phyloP scores from a whole-genome alignment of 495 filamentous ascomycete genomes.

The Trypethelium eluteriae region DNA sequence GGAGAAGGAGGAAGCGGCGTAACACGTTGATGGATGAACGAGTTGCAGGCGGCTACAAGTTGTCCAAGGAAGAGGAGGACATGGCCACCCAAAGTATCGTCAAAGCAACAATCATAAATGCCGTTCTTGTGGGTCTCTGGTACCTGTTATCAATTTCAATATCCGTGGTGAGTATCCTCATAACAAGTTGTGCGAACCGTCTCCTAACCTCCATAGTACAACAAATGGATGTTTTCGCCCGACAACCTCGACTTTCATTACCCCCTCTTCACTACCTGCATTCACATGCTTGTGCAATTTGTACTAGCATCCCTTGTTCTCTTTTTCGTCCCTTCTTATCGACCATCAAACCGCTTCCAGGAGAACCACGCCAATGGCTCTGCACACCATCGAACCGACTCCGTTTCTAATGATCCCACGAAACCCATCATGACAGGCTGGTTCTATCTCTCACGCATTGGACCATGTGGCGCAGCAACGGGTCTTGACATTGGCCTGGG shows the following conservation, averaged over 20 bases:
- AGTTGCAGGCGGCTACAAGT: conserved; percentile 46
- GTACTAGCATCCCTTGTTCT: conserved; percentile 69
- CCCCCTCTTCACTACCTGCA: conserved; percentile 88
- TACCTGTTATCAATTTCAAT: conserved; percentile 84
- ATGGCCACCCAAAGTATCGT: conserved; percentile 64
- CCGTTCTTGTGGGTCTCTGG: conserved; percentile 74
- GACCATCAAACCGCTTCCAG: conserved; percentile 52
- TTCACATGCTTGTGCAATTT: conserved; percentile 97
- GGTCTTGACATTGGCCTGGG: conserved; percentile 94
- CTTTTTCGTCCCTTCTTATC: conserved; percentile 73
- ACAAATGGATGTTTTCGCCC: conserved; percentile 99
- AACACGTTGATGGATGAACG: conserved; percentile 69
- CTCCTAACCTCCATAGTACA: conserved; percentile 56
- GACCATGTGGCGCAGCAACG: conserved; percentile 86
- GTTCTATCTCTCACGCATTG: conserved; percentile 89
- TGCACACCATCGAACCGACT: conserved; percentile 30
- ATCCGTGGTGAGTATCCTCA: conserved; percentile 64
- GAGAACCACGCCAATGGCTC: conserved; percentile 40
- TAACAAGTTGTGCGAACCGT: background rate
- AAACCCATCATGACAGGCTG: conserved; percentile 78
- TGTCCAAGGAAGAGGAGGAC: conserved; percentile 56
- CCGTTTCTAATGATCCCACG: conserved; percentile 42
- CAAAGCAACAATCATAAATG: conserved; percentile 61
- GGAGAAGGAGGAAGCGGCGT: conserved; percentile 55
- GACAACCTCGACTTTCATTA: conserved; percentile 83